These are phyloP conservation scores for Exophiala aquamarina DNA, from an alignment of 2,329 filamentous ascomycete genomes.

Conservation along the genomic window DNA sequence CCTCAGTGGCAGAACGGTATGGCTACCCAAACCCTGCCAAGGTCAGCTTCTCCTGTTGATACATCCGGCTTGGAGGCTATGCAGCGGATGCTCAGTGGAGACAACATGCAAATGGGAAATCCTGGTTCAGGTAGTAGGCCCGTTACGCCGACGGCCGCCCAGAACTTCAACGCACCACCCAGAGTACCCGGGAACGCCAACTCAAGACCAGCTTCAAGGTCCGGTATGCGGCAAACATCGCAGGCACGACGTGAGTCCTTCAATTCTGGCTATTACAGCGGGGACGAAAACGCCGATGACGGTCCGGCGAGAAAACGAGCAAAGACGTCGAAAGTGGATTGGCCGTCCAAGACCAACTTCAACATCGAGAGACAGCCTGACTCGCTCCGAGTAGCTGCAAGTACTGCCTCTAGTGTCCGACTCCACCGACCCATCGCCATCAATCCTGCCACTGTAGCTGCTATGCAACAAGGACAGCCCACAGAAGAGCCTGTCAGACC, in stretches of 20 bases:
- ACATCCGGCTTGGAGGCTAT: constrained; percentile 45
- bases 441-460: constrained; percentile 34
- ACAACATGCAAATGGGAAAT: constrained; percentile 18
- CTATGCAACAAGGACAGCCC: constrained; percentile 27
- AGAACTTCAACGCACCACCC: constrained; percentile 14
- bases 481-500: constrained; percentile 47
- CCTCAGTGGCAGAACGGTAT: constrained; percentile 20
- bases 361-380: constrained; percentile 70
- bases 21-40: constrained; percentile 29
- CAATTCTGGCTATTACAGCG: constrained; percentile 66
- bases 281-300: constrained; percentile 61
- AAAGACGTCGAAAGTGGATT: constrained; percentile 71
- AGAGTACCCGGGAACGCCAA: constrained; percentile 11
- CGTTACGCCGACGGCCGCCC: constrained; percentile 20
- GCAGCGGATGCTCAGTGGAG: constrained; percentile 45
- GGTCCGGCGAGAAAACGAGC: constrained; percentile 72
- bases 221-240: constrained; percentile 35
- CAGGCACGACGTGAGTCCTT: constrained; percentile 39
- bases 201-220: constrained; percentile 25
- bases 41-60: constrained; percentile 37
- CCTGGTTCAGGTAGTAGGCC: constrained; percentile 24
- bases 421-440: constrained; percentile 71
- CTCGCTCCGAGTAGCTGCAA: constrained; percentile 84
- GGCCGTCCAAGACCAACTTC: constrained; percentile 66
- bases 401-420: constrained; percentile 83